Percentiles rank a stretch among this genome's conserved stretches.
phyloP scores from a whole-genome alignment of 2,329 filamentous ascomycete species.

The Didymella arachidicola region DNA sequence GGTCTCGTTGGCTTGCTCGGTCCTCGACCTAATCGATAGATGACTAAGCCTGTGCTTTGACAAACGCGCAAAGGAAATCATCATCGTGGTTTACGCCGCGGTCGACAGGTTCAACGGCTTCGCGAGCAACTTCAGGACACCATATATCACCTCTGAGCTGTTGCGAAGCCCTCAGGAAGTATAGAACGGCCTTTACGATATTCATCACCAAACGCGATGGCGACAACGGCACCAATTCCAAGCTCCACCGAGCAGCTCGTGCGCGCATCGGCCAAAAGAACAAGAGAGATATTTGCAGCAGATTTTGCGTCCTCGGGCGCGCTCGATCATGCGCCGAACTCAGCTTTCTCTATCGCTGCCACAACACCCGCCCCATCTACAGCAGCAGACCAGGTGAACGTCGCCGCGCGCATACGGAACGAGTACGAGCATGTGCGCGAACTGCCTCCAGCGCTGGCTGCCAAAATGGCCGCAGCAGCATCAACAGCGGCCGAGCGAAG shows the following conservation, averaged over 20 bases:
- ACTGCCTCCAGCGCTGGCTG: conserved; percentile 78
- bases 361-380: conserved; percentile 55
- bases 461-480: conserved; percentile 74
- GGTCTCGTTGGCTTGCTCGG: neutral
- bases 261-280: conserved; percentile 61
- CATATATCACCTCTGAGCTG: neutral
- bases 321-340: conserved; percentile 52
- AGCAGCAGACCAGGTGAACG: conserved; percentile 55
- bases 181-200: no score
- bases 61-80: conserved; percentile 24
- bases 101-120: neutral
- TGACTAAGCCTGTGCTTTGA: conserved; percentile 8
- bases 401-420: conserved; percentile 67
- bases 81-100: conserved; percentile 17
- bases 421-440: conserved; percentile 83
- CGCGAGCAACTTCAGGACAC: neutral
- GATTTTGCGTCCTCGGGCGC: conserved; percentile 58
- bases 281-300: conserved; percentile 62
- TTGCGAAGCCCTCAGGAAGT: neutral
- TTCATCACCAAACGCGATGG: conserved; percentile 21
- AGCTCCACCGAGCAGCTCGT: conserved; percentile 42
- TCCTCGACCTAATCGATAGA: conserved; percentile 15
- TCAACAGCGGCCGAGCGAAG: conserved; percentile 66
- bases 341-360: conserved; percentile 53
- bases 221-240: conserved; percentile 29